Evolutionary conservation across 2,329 filamentous ascomycete species (phyloP).

Genomic region (Xylariaceae sp.): DNA sequence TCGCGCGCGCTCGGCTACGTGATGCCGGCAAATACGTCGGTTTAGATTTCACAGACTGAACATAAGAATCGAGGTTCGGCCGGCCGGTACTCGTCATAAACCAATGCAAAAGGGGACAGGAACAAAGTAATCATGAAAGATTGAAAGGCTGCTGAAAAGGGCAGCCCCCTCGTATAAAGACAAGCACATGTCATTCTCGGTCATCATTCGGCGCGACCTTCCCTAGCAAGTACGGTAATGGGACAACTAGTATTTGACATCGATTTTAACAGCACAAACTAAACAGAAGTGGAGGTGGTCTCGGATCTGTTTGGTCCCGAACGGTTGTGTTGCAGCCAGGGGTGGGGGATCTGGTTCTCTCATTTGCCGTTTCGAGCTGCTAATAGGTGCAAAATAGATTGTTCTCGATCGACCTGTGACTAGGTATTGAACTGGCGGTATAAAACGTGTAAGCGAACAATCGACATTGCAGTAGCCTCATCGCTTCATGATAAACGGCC

Average conservation of each 20-base stretch:
- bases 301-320: slow-evolving; percentile 26
- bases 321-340: too few relatives aligned
- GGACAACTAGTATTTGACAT: slow-evolving; percentile 12
- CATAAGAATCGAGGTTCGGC: slow-evolving; percentile 19
- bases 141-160: not conserved
- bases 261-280: too few relatives aligned
- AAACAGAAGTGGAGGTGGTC: too few relatives aligned
- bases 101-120: not conserved
- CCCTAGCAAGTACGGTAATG: slow-evolving; percentile 7
- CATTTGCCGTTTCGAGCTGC: too few relatives aligned
- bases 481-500: not conserved
- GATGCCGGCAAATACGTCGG: not conserved
- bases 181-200: slow-evolving; percentile 13
- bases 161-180: not conserved
- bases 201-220: slow-evolving; percentile 18
- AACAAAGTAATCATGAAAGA: not conserved
- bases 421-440: not conserved
- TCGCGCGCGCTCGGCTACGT: not conserved
- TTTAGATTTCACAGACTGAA: not conserved
- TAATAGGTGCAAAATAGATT: not conserved
- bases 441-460: slow-evolving; percentile 17
- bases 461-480: not conserved
- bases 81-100: slow-evolving; percentile 21
- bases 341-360: too few relatives aligned
- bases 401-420: not conserved